Percentiles rank a stretch among this genome's conserved stretches.
These are phyloP conservation scores for Platanthera zijinensis DNA, from an alignment of 106 monocot genomes.

Conservation along the genomic window DNA sequence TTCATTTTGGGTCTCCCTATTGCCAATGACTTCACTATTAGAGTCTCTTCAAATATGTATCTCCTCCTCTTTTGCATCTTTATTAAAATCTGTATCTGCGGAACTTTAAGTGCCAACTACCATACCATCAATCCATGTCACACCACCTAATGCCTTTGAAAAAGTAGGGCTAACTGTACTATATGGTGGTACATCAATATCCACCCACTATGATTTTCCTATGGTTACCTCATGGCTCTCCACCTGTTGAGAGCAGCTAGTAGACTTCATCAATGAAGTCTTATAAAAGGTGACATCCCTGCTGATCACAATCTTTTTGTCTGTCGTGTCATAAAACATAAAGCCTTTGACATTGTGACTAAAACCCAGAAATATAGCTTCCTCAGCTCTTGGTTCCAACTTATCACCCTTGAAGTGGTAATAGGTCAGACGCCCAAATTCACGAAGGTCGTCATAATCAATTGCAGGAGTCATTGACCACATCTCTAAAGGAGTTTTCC, in stretches of 20 bases:
- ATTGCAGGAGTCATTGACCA: not conserved
- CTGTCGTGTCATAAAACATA: not conserved
- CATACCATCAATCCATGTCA: not conserved
- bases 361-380: conserved; percentile 1
- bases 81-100: not conserved
- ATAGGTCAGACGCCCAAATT: not conserved
- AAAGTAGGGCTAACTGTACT: too few relatives aligned
- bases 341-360: not conserved
- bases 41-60: not conserved
- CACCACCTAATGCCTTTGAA: too few relatives aligned
- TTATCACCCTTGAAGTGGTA: not conserved
- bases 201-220: not conserved
- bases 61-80: not conserved
- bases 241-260: not conserved
- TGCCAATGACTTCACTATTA: not conserved
- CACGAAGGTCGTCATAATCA: not conserved
- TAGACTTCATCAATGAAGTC: not conserved
- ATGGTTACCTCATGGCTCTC: not conserved
- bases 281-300: not conserved
- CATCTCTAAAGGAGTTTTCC: not conserved
- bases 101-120: not conserved
- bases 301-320: not conserved
- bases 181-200: not conserved
- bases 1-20: not conserved
- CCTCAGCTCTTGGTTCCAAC: not conserved